Evolutionary conservation across 306 rosid species (phyloP), one percentile per base, ranked within the genome.

Genomic region (Potentilla sterilis): DNA sequence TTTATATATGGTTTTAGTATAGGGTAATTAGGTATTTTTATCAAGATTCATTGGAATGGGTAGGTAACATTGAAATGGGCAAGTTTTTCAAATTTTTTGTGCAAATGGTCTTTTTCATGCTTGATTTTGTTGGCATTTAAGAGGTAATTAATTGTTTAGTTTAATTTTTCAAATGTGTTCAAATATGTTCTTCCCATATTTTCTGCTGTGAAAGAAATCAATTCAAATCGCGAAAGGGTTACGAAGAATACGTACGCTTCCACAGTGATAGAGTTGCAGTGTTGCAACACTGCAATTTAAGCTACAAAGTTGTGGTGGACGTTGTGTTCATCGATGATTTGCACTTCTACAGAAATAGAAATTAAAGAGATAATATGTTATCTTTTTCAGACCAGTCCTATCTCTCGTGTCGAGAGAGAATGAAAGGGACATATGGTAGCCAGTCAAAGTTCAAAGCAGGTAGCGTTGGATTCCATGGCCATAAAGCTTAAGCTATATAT

Each of bases 361-460:
- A 63, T 24, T 13, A 12, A 16, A 15, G n/a, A 19, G 41, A 7
- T 63, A 34, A 34, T 5, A 7, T 13, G 2, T 34, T 16, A 6
- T 7, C 4, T 61, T 15, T 34, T 34, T 34, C 21, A 34, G 7
- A 63, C 19, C 67, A 15, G 21, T 22, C 37, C 9, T 4, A 32
- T 63, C 41, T 14, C 19, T 32, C 21, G 35, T 63, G 40, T 63
- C 21, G 47, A 38, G 24, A 9, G 67, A n/a, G 68, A 63, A 63
- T 18, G 68, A 63, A 37, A 67, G 52, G 51, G 71, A 67, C 71
- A 11, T 8, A 40, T 68, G 59, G 80, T 77, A 63, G 44, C 74
- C 75, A 42, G 58, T 77, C 80, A 77, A 66, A 77, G 74, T 42
- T 77, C 80, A 77, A 66, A 76, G 66, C 46, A 32, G 38, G 19